Base-by-base conservation (phyloP, 2,329 filamentous ascomycete genomes). In the Cytospora piceicola region DNA sequence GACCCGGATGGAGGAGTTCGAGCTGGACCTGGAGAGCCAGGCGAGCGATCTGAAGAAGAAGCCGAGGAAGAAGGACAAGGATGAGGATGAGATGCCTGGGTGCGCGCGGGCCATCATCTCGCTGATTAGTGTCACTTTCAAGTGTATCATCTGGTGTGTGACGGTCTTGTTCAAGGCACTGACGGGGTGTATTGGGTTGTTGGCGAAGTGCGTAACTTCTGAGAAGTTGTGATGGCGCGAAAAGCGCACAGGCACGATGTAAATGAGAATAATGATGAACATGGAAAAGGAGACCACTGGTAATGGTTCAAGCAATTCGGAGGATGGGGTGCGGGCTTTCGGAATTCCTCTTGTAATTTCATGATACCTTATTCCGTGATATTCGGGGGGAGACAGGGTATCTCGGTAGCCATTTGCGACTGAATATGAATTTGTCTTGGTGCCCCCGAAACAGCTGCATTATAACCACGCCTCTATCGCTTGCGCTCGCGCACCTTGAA, bases 21-120 rank as follows among this genome's bases (percentile, higher is more conserved):
- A 86, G 73, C 76, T 89, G 46, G 87, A 90, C 69, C 74, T 90
- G 6, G 87, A 89, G 75, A 89, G 86, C 72, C 87, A 89, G 75
- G 77, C 79, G 8, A 81, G 79, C 61, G 83, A 81, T 69, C 71
- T 80, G 20, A 75, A 76, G 59, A 77, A 82, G 71, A 75, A 81
- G 71, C 72, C 77, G 69, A 73, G 77, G 51, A 71, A 78, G 49
- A 71, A 78, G 69, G 73, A 75, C 14, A 77, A 79, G 6, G 75
- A 78, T 39, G 76, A 79, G 55, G 81, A 85, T 32, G 82, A 83
- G 72, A 70, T 85, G 70, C 85, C 84, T 0, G 82, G 82, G 68
- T 72, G 80, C 62, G 75, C 82, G 67, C 80, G 83, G 62, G 80
- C 79, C 8, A 73, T 82, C 61, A 78, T 84, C 72, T 84, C 84